Base-by-base conservation (phyloP, 805 yeast genomes). In the Metschnikowia gruessii region DNA sequence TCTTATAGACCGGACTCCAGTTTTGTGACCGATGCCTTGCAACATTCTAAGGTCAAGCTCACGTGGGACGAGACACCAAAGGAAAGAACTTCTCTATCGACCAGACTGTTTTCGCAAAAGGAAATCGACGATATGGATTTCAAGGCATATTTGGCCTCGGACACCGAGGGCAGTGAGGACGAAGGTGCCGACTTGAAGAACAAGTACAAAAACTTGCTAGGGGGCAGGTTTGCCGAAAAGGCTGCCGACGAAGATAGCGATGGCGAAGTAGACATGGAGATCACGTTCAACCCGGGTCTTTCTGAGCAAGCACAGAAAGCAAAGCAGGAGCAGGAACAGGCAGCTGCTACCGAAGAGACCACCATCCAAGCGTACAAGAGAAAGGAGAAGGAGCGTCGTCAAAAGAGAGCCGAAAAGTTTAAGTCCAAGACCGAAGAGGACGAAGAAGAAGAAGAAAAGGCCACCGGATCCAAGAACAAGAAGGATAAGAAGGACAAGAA, bases 41-140 rank as follows among this genome's bases (percentile, higher is more conserved):
- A 94, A 63, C 96, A 90, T 62, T 91, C 98, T 13, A 94, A 91
- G 60, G 99, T 94, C 41, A 91, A 88, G 64, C 75, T 94, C 55
- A 91, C 98, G 0, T 94, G 99, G 99, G 99, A 94, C 66, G 98
- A 92, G 69, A 95, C 98, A 0, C 98, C 99, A 6, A 84, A 82
- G 48, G 97, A 90, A 59, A 80, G 99, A 60, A 65, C 81, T 15
- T 81, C 85, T 48, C 64, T 91, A 44, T 79, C 97, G 1, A 77
- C 85, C 13, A 83, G 85, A 55, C 88, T 90, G 6, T 92, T 94
- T 64, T 81, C 89, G 40, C 94, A 87, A 62, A 83, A 86, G 62
- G 98, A 94, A 63, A 74, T 89, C 40, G 94, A 85, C 57, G 92
- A 85, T 42, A 85, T 84, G 90, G 97, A 91, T 64, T 85, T 91